These are phyloP conservation scores for Suhomyces kunorum DNA, from an alignment of 1,139 yeast species.

Conservation along the genomic window DNA sequence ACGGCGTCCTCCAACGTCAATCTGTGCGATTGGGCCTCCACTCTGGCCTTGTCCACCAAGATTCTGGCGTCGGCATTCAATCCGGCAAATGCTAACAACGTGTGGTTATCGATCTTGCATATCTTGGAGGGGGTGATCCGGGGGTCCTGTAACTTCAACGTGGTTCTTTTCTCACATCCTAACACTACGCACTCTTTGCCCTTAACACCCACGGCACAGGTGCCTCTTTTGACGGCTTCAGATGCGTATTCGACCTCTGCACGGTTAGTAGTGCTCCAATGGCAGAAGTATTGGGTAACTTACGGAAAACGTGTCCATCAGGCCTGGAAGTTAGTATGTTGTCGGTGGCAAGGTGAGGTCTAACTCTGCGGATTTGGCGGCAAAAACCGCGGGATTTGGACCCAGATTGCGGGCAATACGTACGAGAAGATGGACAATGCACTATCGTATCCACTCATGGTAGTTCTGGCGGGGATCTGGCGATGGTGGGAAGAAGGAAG, in stretches of 20 bases:
- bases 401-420: slow-evolving; percentile 29
- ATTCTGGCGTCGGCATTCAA: slow-evolving; percentile 97
- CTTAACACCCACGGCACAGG: slow-evolving; percentile 96
- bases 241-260: slow-evolving; percentile 92
- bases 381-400: background rate
- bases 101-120: slow-evolving; percentile 87
- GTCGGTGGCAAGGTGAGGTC: slow-evolving; percentile 9
- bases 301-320: slow-evolving; percentile 97
- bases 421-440: slow-evolving; percentile 96
- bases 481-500: background rate
- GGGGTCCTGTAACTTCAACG: slow-evolving; percentile 93
- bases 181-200: slow-evolving; percentile 86
- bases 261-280: slow-evolving; percentile 30
- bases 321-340: slow-evolving; percentile 58
- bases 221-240: slow-evolving; percentile 98
- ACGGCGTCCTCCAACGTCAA: slow-evolving; percentile 94
- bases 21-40: slow-evolving; percentile 96
- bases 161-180: slow-evolving; percentile 96
- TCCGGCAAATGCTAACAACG: slow-evolving; percentile 94
- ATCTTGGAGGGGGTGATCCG: slow-evolving; percentile 94
- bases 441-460: slow-evolving; percentile 98
- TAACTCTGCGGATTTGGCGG: background rate
- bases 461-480: slow-evolving; percentile 3
- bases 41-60: slow-evolving; percentile 90
- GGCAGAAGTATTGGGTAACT: slow-evolving; percentile 23